Percentiles rank a stretch among this genome's conserved stretches.
These are phyloP conservation scores for Diplocarpon rosae DNA, from an alignment of 2,329 filamentous ascomycete genomes.

Conservation along the genomic window DNA sequence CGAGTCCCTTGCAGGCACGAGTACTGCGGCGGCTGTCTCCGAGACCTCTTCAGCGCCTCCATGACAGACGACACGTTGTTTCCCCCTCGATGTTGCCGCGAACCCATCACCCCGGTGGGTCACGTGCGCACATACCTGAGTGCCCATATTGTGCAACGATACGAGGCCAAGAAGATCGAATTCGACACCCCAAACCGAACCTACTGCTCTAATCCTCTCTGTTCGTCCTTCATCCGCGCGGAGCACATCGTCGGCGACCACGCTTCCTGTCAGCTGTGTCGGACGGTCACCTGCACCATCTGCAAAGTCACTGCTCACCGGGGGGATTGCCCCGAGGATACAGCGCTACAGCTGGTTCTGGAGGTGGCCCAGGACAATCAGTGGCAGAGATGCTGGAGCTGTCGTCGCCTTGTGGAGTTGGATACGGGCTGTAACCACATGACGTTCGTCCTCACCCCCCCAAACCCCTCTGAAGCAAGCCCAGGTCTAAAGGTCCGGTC, in stretches of 20 bases:
- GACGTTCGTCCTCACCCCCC: constrained; percentile 33
- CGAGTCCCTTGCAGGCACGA: constrained; percentile 33
- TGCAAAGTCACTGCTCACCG: constrained; percentile 39
- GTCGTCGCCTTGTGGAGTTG: constrained; percentile 38
- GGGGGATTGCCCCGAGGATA: constrained; percentile 38
- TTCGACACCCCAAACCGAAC: constrained; percentile 35
- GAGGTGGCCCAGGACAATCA: constrained; percentile 31
- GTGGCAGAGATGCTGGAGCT: constrained; percentile 42
- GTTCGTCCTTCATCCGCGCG: constrained; percentile 36
- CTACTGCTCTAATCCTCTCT: constrained; percentile 38
- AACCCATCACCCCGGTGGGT: constrained; percentile 30
- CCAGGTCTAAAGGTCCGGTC: constrained; percentile 3
- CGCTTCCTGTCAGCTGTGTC: constrained; percentile 35
- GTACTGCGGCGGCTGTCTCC: constrained; percentile 41
- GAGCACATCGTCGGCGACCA: constrained; percentile 25
- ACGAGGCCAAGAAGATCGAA: constrained; percentile 37
- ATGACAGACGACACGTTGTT: constrained; percentile 41
- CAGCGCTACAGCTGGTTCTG: constrained; percentile 30
- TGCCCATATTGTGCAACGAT: constrained; percentile 27
- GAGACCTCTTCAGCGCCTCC: constrained; percentile 32
- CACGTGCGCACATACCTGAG: constrained; percentile 29
- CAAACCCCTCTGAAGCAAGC: not conserved
- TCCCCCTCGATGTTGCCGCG: constrained; percentile 42
- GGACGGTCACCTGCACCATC: constrained; percentile 33
- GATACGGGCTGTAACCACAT: constrained; percentile 44